These are phyloP conservation scores for Pilobolus umbonatus DNA, from an alignment of 192 early-diverging fungal genomes.

Conservation along the genomic window DNA sequence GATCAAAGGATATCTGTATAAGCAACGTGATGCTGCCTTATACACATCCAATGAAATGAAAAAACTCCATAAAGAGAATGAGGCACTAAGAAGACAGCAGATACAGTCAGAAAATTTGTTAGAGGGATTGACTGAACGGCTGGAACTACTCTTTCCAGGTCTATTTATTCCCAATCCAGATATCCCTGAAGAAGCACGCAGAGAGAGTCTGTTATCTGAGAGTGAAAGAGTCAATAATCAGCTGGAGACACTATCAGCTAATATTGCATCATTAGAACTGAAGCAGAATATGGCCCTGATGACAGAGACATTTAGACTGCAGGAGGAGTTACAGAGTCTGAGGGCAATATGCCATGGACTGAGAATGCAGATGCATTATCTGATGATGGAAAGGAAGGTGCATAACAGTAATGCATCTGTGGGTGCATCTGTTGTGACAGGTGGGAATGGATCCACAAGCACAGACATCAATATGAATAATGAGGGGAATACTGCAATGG, in stretches of 20 bases:
- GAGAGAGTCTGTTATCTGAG: slow-evolving; percentile 44
- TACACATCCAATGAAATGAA: slow-evolving; percentile 42
- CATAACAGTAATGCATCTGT: neutral
- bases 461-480: no score
- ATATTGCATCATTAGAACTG: slow-evolving; percentile 54
- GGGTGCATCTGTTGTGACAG: neutral
- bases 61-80: slow-evolving; percentile 32
- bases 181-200: slow-evolving; percentile 22
- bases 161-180: slow-evolving; percentile 19
- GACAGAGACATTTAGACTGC: slow-evolving; percentile 57
- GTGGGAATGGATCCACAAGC: no score
- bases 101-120: slow-evolving; percentile 2
- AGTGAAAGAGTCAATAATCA: slow-evolving; percentile 50
- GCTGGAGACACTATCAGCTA: slow-evolving; percentile 51
- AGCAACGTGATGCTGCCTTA: slow-evolving; percentile 41
- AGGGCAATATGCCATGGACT: slow-evolving; percentile 59
- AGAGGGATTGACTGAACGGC: slow-evolving; percentile 7
- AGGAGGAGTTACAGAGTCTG: slow-evolving; percentile 67
- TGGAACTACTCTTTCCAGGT: slow-evolving; percentile 27
- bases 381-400: slow-evolving; percentile 47
- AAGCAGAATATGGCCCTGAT: slow-evolving; percentile 67
- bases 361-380: slow-evolving; percentile 65
- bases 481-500: no score
- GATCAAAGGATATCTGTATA: slow-evolving; percentile 48
- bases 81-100: neutral